phyloP scores from a whole-genome alignment of 2,329 filamentous ascomycete genomes.

The Curvularia spicifera region DNA sequence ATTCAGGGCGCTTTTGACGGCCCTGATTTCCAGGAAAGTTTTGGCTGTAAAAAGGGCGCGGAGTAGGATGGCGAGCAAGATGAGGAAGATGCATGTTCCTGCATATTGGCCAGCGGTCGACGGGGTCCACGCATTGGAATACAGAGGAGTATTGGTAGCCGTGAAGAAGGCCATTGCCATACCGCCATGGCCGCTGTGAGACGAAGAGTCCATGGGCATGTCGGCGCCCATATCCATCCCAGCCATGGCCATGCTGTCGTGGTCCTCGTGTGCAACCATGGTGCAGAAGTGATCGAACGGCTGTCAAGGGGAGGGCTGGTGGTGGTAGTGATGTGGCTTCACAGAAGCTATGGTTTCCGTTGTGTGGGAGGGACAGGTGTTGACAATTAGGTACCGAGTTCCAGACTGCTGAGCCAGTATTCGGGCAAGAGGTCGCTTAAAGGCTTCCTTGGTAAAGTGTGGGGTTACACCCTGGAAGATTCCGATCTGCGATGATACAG shows the following conservation, averaged over 20 bases:
- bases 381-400: conserved; percentile 33
- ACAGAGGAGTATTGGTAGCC: conserved; percentile 67
- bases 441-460: conserved; percentile 16
- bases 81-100: conserved; percentile 89
- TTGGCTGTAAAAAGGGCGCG: conserved; percentile 76
- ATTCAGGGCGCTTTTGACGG: conserved; percentile 73
- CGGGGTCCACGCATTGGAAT: conserved; percentile 76
- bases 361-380: conserved; percentile 10
- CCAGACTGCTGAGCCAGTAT: conserved; percentile 36
- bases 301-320: neutral
- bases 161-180: conserved; percentile 71
- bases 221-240: conserved; percentile 21
- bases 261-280: conserved; percentile 45
- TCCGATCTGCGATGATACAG: conserved; percentile 15
- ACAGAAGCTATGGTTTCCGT: neutral
- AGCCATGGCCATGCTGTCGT: conserved; percentile 22
- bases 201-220: neutral
- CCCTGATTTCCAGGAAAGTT: conserved; percentile 65
- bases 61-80: conserved; percentile 73
- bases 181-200: conserved; percentile 19
- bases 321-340: conserved; percentile 1
- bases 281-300: conserved; percentile 14
- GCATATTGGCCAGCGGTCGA: conserved; percentile 74
- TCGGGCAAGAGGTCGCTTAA: conserved; percentile 29
- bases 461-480: conserved; percentile 27